Percentiles rank a stretch among this genome's conserved stretches.
Conservation (phyloP, 108 stramenopile species). For the Fragilaria crotonensis region DNA sequence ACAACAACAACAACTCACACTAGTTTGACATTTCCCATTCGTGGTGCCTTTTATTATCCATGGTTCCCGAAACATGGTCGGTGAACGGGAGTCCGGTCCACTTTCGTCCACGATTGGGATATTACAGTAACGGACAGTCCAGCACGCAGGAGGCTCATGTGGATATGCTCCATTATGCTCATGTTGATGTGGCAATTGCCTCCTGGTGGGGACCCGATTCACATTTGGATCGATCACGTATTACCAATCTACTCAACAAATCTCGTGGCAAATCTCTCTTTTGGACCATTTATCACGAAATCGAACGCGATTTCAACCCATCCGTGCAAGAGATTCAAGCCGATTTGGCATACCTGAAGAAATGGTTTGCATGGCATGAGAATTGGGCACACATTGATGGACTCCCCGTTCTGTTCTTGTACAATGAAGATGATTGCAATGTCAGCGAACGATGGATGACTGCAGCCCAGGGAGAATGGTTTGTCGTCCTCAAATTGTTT, state of each 20-base stretch:
- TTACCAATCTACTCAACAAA: background rate
- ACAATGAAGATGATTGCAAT: constrained; percentile 1
- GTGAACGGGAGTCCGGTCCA: background rate
- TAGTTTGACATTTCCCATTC: background rate
- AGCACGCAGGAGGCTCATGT: background rate
- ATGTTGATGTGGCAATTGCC: background rate
- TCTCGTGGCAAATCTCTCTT: background rate
- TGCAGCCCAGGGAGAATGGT: background rate
- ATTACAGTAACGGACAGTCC: background rate
- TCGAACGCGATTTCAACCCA: background rate
- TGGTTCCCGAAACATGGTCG: background rate
- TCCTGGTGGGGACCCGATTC: background rate
- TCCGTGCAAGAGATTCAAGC: background rate
- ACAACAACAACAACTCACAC: background rate
- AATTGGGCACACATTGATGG: background rate
- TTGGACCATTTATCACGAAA: background rate
- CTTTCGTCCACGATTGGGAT: background rate
- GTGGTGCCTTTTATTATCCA: background rate
- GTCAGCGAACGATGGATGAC: background rate
- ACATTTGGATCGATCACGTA: background rate
- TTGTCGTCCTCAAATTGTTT: background rate
- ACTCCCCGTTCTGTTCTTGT: background rate
- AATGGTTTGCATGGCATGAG: background rate
- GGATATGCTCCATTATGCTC: background rate
- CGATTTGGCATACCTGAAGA: background rate